phyloP scores from a whole-genome alignment of 805 yeast species.

The Schizosaccharomyces japonicus region DNA sequence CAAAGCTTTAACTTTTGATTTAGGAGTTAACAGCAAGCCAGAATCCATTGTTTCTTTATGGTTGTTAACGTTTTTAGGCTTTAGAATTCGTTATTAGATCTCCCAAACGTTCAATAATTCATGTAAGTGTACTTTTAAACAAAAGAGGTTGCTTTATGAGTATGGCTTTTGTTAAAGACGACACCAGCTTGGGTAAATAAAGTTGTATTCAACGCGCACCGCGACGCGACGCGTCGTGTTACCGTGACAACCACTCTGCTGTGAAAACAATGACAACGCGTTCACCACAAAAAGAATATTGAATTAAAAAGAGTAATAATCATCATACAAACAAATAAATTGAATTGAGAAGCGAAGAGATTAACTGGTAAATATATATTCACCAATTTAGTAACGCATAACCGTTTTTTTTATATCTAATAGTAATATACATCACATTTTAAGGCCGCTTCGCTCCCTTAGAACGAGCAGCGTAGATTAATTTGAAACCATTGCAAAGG shows the following conservation, averaged over 20 bases:
- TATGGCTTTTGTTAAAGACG: too few species aligned
- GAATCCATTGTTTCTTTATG: too few species aligned
- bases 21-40: too few species aligned
- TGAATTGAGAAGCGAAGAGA: not conserved
- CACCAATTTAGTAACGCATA: not conserved
- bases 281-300: not conserved
- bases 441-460: not conserved
- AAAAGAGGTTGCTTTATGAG: too few species aligned
- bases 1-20: too few species aligned
- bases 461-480: slow-evolving; percentile 15
- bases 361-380: not conserved
- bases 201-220: not conserved
- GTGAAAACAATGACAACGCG: not conserved
- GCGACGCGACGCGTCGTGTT: not conserved
- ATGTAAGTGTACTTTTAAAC: too few species aligned
- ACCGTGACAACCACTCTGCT: too few species aligned
- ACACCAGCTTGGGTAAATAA: too few species aligned
- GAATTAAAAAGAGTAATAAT: not conserved
- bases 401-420: not conserved
- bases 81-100: too few species aligned
- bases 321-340: not conserved
- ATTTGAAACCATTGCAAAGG: slow-evolving; percentile 87
- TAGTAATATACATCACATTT: too few species aligned
- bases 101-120: too few species aligned
- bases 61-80: too few species aligned